Base-by-base conservation (phyloP, 768 basidiomycete genomes). In the Pleurotus eryngii region DNA sequence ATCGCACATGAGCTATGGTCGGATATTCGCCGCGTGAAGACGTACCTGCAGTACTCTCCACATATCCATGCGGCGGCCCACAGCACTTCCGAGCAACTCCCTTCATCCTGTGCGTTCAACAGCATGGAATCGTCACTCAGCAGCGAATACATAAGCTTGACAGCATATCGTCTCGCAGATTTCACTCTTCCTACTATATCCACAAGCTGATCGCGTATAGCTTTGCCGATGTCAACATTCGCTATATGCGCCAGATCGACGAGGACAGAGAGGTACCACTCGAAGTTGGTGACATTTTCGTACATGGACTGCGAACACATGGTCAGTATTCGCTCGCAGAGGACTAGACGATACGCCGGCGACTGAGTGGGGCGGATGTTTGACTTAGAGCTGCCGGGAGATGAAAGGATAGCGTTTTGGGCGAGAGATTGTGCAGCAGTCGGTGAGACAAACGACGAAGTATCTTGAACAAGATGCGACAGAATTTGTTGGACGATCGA, bases 21-120 rank as follows among this genome's bases (percentile, higher is more conserved):
- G 8, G 30, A 4, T 4, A 35, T 9, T 35, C 30, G 30, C 30
- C 8, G 11, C 3, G 30, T 9, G 11, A 11, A 9, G 30, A 35
- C 30, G 30, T 63, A 95, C 95, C 85, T 79, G 80, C 89, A 87
- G 68, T 93, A 92, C 72, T 99, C 97, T 17, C 95, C 96, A 60
- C 92, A 94, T 62, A 98, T 90, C 91, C 92, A 99, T 4, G 94
- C 93, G 8, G 95, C 95, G 0, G 95, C 97, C 83, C 91, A 93
- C 2, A 97, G 74, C 7, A 96, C 83, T 65, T 95, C 92, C 0
- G 86, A 82, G 64, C 92, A 95, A 66, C 85, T 86, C 1, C 84
- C 87, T 49, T 82, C 81, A 18, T 91, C 87, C 17, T 76, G 72
- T 2, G 86, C 84, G 66, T 85, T 86, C 55, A 80, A 74, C 50